Evolutionary conservation across 768 basidiomycete species (phyloP), one percentile per base, ranked within the genome.

Genomic region (Mycena olivaceomarginata): DNA sequence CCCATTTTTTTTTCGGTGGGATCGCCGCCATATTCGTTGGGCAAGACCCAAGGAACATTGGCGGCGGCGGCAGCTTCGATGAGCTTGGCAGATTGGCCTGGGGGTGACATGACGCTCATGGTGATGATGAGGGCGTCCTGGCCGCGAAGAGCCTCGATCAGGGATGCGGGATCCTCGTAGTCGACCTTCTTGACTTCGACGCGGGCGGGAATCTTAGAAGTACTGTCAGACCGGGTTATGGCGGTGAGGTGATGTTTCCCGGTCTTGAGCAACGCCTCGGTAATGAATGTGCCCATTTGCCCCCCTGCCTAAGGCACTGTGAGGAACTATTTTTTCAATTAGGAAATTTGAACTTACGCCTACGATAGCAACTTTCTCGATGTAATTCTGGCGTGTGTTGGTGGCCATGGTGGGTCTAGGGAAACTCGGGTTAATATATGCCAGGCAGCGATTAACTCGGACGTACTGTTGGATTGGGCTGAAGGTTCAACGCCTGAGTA

Each of bases 391-490:
- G 53, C 53, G 53, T 56, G 53, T 56, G 22, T 22, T 56, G 53
- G 53, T 56, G 53, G 53, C 20, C 53, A 56, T 56, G 53, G n/a
- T 56, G 53, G 53, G n/a, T 56, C 53, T 56, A 56, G 53, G 53
- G 16, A 16, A 56, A 56, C 53, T 56, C 53, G 22, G 62, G 37
- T 63, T 25, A 63, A 41, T 63, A 43, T 41, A 39, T n/a, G 20
- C 62, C 62, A n/a, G 40, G 15, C 62, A 22, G 53, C 40, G 40
- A 63, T 41, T 40, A 62, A 63, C 62, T 63, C 15, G 40, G 62
- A 63, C 62, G 62, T 63, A 63, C 62, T 41, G 62, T 63, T 41
- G 40, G 62, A 41, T 63, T 63, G 62, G 62, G 18, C 40, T 63
- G 62, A n/a, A 43, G 62, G 20, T 63, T 63, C 39, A 63, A 63